Evolutionary conservation across 2,329 filamentous ascomycete species (phyloP), one percentile per base, ranked within the genome.

Genomic region (Alternaria consortialis): DNA sequence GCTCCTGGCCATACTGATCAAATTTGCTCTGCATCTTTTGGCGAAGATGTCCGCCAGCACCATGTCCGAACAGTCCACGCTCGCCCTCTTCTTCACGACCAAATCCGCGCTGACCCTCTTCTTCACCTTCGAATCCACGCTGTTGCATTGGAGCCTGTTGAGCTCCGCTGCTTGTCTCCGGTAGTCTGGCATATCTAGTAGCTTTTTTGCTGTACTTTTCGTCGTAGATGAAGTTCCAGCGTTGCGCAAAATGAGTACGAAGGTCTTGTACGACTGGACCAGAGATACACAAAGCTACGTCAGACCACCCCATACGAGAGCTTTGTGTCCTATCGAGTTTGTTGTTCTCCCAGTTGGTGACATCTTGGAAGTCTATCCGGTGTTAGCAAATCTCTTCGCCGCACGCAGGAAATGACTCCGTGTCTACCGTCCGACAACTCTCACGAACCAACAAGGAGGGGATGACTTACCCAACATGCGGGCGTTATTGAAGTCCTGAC

Each of bases 401-500:
- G 20, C 31, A 2, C 1, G 17, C 7, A 48, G 31, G 8, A 25
- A 27, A 8, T n/a, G 46, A n/a, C 13, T n/a, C 20, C 32, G 13
- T 27, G 1, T 36, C 31, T 25, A 2, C 23, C 13, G 32, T 36
- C 46, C n/a, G 5, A 7, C 5, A 36, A 4, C 1, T 11, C 20
- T 9, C 7, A 5, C 6, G 17, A 20, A 39, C 15, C 20, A 20
- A n/a, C n/a, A 42, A 39, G 2, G 6, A 23, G 34, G 9, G 9
- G 8, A 12, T 23, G n/a, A 55, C 71, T 77, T 95, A 77, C 75
- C 94, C 75, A 91, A 91, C 34, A 96, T 88, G 53, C 85, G 85
- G 25, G 93, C 92, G 69, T 97, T 97, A 80, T 97, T 97, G 82
- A 92, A 97, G 72, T 97, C 94, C 74, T 97, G 94, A 1, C 94